These are phyloP conservation scores for Acanthochlamys bracteata DNA, from an alignment of 106 monocot species.

Conservation along the genomic window DNA sequence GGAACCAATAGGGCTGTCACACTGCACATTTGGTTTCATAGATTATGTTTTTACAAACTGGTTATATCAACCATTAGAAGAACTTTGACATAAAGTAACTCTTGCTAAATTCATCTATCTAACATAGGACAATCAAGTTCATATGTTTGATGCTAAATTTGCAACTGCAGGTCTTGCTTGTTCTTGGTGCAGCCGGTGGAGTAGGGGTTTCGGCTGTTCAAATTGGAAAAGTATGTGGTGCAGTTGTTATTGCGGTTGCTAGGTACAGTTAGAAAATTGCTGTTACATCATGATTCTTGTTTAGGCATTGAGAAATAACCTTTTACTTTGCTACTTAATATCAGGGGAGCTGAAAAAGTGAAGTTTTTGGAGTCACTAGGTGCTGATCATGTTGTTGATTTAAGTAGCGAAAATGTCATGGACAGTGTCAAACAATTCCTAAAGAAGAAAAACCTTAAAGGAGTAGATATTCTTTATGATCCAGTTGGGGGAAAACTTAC, in stretches of 20 bases:
- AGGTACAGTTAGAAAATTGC: constrained; percentile 36
- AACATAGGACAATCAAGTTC: neutral
- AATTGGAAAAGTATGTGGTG: constrained; percentile 94
- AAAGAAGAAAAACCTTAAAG: constrained; percentile 60
- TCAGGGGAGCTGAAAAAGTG: constrained; percentile 74
- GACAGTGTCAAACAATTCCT: constrained; percentile 73
- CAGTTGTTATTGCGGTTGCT: constrained; percentile 88
- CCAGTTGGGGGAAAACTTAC: constrained; percentile 86
- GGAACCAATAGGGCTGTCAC: too few relatives aligned
- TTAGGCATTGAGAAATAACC: neutral
- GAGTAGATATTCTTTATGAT: constrained; percentile 97
- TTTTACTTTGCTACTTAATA: constrained; percentile 13
- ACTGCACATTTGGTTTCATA: too few relatives aligned
- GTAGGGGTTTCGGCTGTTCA: constrained; percentile 94
- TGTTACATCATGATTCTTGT: neutral
- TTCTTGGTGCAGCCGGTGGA: constrained; percentile 99
- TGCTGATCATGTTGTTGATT: constrained; percentile 80
- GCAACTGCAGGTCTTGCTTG: constrained; percentile 75
- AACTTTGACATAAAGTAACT: too few relatives aligned
- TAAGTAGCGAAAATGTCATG: constrained; percentile 41
- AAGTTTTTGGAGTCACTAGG: constrained; percentile 67
- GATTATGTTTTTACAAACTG: too few relatives aligned
- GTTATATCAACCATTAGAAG: too few relatives aligned
- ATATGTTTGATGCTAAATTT: neutral
- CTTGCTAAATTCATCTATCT: too few relatives aligned